Evolutionary conservation across 352 stramenopile genomes (phyloP), one percentile per base, ranked within the genome.

Genomic region (Pythium dissotocum): DNA sequence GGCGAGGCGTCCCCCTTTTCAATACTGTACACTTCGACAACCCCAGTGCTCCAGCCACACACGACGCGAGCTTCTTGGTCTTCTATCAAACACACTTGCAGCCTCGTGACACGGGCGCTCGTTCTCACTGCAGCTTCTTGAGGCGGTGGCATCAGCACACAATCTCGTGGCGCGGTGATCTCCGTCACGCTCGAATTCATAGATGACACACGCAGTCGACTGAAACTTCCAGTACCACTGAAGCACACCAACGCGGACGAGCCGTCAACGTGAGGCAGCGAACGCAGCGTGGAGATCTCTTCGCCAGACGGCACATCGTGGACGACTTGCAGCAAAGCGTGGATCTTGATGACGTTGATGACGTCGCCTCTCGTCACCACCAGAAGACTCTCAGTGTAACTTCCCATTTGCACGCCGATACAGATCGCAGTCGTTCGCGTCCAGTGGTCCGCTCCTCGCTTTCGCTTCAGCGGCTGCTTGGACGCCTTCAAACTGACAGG

Each of bases 331-430:
- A 90, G 60, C 21, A 82, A 69, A 7, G 76, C 66, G 35, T 90
- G 82, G 18, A 92, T 74, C 48, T 90, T 92, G 9, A 90, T 61
- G n/a, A 90, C 82, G 48, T 92, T 76, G 32, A 92, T 82, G 5
- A 88, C 55, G 40, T 89, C 80, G 4, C 76, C 67, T 16, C 72
- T 74, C 26, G 87, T 61, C 6, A 89, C 73, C 0, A 92, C 55
- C 21, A 92, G 56, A 12, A 92, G 56, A 4, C 71, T 84, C 56
- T 90, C 84, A 1, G 62, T 63, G 52, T 77, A 88, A 32, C 58
- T 70, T 6, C 72, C 76, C 72, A 87, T 88, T 28, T 88, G 71
- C 21, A 90, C 71, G 21, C 61, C 62, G n/a, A 90, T 72, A 46
- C 71, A 89, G 28, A 90, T 67, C 21, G 64, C 32, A 56, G 71